Evolutionary conservation across 2,329 filamentous ascomycete species (phyloP).

Genomic region (Erysiphe pulchra): DNA sequence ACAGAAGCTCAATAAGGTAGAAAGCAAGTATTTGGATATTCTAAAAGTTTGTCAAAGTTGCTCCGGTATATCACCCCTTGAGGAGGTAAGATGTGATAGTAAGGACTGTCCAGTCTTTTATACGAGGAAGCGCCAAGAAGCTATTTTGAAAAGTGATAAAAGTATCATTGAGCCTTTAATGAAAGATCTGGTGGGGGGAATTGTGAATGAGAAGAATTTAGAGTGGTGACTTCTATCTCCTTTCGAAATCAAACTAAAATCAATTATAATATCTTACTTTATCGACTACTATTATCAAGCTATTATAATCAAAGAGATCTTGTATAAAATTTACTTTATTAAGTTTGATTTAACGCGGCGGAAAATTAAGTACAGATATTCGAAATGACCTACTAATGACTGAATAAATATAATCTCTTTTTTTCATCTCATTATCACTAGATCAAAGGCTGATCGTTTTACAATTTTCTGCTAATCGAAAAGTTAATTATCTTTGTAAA

Average conservation of each 20-base stretch:
- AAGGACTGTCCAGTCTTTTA: conserved; percentile 88
- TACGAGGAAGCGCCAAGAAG: conserved; percentile 34
- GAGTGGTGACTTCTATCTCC: not conserved
- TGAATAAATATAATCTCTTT: not conserved
- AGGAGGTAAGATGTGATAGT: conserved; percentile 69
- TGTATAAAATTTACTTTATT: too few species aligned
- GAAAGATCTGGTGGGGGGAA: conserved; percentile 6
- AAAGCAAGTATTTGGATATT: conserved; percentile 37
- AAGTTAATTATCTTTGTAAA: not conserved
- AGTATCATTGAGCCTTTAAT: conserved; percentile 15
- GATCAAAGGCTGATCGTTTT: not conserved
- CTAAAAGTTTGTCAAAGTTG: conserved; percentile 57
- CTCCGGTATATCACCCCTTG: conserved; percentile 42
- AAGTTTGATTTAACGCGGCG: too few species aligned
- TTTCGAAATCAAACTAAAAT: not conserved
- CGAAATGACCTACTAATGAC: too few species aligned
- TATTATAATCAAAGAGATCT: too few species aligned
- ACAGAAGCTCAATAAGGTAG: conserved; percentile 31
- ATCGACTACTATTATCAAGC: too few species aligned
- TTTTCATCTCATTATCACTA: not conserved
- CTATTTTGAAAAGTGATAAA: conserved; percentile 1
- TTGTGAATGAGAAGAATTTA: conserved; percentile 9
- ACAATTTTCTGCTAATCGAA: not conserved
- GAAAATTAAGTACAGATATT: too few species aligned
- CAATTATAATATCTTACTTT: too few species aligned